These are phyloP conservation scores for Volvox carteri DNA, from an alignment of 163 green algal genomes.

Conservation along the genomic window DNA sequence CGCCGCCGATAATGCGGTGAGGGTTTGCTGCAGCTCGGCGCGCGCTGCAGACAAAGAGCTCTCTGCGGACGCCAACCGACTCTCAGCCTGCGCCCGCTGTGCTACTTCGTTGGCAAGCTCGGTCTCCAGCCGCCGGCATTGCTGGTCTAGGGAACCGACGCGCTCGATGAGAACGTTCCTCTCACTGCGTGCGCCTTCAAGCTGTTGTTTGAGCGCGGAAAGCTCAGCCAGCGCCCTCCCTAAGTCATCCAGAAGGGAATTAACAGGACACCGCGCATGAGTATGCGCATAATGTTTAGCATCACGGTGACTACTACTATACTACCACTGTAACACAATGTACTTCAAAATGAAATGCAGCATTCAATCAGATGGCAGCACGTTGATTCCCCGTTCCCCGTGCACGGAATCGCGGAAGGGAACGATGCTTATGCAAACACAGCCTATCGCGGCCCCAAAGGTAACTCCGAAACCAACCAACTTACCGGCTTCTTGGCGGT, in stretches of 20 bases:
- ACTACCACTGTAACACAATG: too few relatives aligned
- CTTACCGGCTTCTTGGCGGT: not conserved
- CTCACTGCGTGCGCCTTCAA: not conserved
- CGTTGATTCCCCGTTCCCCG: too few relatives aligned
- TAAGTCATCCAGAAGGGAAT: too few relatives aligned
- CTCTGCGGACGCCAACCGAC: not conserved
- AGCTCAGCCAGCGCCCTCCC: conserved; percentile 9
- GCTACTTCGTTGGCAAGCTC: not conserved
- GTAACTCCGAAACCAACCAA: too few relatives aligned
- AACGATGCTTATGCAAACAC: too few relatives aligned
- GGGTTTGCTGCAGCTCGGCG: not conserved
- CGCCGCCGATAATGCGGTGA: not conserved
- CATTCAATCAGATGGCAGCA: too few relatives aligned
- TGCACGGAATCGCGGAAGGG: too few relatives aligned
- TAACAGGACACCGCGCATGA: too few relatives aligned
- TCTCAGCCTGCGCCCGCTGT: not conserved
- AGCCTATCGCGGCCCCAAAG: too few relatives aligned
- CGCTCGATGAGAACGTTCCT: not conserved
- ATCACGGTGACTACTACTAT: too few relatives aligned
- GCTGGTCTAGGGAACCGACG: not conserved
- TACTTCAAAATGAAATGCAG: too few relatives aligned
- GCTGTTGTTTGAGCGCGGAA: not conserved
- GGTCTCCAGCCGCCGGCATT: not conserved
- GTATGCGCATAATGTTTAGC: too few relatives aligned
- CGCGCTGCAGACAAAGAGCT: not conserved